Base-by-base conservation (phyloP, 208 protist genomes). In the Novymonas esmeraldas region DNA sequence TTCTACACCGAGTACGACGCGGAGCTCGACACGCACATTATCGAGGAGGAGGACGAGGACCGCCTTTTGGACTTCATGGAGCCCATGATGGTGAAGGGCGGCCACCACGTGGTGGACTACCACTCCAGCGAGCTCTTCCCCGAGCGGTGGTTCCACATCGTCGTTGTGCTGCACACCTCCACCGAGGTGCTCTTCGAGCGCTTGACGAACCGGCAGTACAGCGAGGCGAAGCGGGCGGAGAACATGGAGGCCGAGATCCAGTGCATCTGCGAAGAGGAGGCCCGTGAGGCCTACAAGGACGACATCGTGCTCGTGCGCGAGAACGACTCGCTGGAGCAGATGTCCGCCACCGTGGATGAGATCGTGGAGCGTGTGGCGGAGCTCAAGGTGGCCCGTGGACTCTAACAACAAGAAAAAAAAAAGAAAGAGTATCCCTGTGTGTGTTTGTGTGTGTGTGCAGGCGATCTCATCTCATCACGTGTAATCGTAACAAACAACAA, bases 171-270 rank as follows among this genome's bases (percentile, higher is more conserved):
- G 51, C 78, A 95, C 42, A 64, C 94, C 20, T 91, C 96, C 29
- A 99, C 91, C 33, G 81, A 84, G 64, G 48, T 89, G 22, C 82
- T 99, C 0, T 98, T 94, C 73, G 86, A 98, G 44, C 85, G 98
- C 13, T 81, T 99, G 22, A 73, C 67, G 20, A 89, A 80, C 20
- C 93, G 97, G 39, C 79, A 86, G 44, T 99, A 99, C 82, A 85
- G 73, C 51, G 71, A 94, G 33, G 78, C 81, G 24, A 99, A 99
- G 78, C 82, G 97, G 18, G 55, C 81, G n/a, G 97, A 99, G 51
- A 99, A 99, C 82, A 87, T 99, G 46, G 94, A 99, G 82, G 94
- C 91, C 41, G 98, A 99, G 75, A 99, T 99, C 73, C 97, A 98
- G 81, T 85, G 95, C 62, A 84, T 99, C n/a, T 90, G 95, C 60